Percentiles rank a stretch among this genome's conserved stretches.
phyloP scores from a whole-genome alignment of 2,329 filamentous ascomycete genomes.

The Penicillium digitatum region DNA sequence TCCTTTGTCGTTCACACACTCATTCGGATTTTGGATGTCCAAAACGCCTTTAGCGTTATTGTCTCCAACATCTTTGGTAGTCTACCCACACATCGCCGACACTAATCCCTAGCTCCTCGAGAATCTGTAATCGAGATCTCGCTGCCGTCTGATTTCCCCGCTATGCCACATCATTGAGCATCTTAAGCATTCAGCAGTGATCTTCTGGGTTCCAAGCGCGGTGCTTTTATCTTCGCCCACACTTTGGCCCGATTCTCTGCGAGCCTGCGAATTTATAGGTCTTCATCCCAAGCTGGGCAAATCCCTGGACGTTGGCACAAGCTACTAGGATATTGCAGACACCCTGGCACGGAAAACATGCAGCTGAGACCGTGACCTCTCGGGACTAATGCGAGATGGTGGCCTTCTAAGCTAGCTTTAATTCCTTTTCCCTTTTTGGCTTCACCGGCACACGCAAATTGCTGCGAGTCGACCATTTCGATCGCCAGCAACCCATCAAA shows the following conservation, averaged over 20 bases:
- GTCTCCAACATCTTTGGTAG: not conserved
- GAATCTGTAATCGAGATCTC: conserved; percentile 1
- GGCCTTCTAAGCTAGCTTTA: conserved; percentile 21
- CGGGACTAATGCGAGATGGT: conserved; percentile 29
- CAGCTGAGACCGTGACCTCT: conserved; percentile 21
- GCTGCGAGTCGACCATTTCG: conserved; percentile 18
- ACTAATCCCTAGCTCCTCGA: not conserved
- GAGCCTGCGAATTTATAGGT: conserved; percentile 9
- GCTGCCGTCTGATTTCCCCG: conserved; percentile 2
- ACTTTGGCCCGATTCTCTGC: conserved; percentile 14
- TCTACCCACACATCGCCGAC: not conserved
- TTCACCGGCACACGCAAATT: conserved; percentile 17
- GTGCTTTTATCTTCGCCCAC: not conserved
- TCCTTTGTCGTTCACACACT: not conserved
- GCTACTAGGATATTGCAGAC: conserved; percentile 28
- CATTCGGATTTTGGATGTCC: not conserved
- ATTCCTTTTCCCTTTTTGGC: conserved; percentile 10
- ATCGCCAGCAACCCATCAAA: conserved; percentile 1
- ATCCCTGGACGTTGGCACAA: conserved; percentile 21
- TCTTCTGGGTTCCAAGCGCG: not conserved
- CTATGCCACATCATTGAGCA: not conserved
- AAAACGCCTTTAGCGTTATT: not conserved
- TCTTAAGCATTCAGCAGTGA: not conserved
- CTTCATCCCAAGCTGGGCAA: conserved; percentile 5
- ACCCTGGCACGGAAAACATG: conserved; percentile 29